These are phyloP conservation scores for Gomphus bonarii DNA, from an alignment of 1,284 basidiomycete species.

Conservation along the genomic window DNA sequence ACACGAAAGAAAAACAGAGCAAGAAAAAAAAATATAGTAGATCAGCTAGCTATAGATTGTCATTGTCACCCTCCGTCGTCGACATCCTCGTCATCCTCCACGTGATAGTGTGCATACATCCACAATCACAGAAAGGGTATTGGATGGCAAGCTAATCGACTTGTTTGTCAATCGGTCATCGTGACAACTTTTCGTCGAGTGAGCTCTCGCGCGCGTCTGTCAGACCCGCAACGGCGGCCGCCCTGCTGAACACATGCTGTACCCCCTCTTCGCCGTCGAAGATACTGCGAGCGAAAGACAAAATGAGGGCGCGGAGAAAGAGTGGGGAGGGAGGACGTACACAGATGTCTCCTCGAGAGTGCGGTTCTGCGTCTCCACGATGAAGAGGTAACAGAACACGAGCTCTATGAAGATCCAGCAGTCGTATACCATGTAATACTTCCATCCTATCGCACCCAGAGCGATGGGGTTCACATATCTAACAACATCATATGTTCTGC, in stretches of 20 bases:
- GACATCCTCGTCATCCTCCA: too few relatives aligned
- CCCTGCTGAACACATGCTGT: constrained; percentile 28
- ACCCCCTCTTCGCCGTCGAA: constrained; percentile 55
- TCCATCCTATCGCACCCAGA: constrained; percentile 48
- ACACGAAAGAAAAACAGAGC: too few relatives aligned
- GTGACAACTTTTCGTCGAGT: neutral
- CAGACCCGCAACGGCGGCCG: constrained; percentile 11
- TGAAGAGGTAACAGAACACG: constrained; percentile 52
- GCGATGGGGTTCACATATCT: constrained; percentile 69
- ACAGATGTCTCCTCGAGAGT: constrained; percentile 67
- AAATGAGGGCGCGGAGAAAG: neutral
- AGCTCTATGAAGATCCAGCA: constrained; percentile 56
- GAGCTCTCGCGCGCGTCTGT: neutral
- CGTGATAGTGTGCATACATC: neutral
- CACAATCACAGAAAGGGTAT: neutral
- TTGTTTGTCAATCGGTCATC: neutral
- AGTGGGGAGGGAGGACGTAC: neutral
- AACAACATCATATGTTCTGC: neutral
- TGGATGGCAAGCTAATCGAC: neutral
- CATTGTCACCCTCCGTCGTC: too few relatives aligned
- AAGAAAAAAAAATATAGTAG: neutral
- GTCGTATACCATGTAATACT: constrained; percentile 45
- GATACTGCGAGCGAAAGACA: constrained; percentile 22
- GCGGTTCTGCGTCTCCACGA: constrained; percentile 63
- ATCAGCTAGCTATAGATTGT: neutral